Evolutionary conservation across 306 rosid species (phyloP).

Genomic region (Ziziphus jujuba): DNA sequence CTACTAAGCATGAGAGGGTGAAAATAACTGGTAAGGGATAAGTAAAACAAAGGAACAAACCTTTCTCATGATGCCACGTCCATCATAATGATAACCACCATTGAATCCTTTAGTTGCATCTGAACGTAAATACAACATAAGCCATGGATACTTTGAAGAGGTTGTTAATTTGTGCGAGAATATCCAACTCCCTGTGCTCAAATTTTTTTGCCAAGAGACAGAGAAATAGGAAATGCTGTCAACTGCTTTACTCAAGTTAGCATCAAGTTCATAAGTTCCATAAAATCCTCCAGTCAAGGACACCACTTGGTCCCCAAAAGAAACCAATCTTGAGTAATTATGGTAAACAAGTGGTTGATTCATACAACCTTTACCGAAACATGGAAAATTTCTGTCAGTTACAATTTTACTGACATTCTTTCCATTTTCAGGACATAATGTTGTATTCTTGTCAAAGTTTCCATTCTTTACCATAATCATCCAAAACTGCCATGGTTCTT

Average conservation of each 20-base stretch:
- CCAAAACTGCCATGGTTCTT: constrained; percentile 58
- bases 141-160: constrained; percentile 55
- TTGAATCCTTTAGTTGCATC: constrained; percentile 50
- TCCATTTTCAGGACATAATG: constrained; percentile 59
- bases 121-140: constrained; percentile 55
- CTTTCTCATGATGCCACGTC: constrained; percentile 54
- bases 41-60: constrained; percentile 21
- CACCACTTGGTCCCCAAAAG: constrained; percentile 2
- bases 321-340: constrained; percentile 38
- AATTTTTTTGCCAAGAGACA: constrained; percentile 49
- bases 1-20: no score
- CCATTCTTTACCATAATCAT: constrained; percentile 64
- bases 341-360: constrained; percentile 58
- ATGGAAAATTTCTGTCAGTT: constrained; percentile 45
- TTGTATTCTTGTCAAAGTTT: constrained; percentile 52
- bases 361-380: constrained; percentile 68
- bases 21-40: background rate
- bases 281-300: constrained; percentile 45
- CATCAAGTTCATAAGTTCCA: constrained; percentile 62
- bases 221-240: constrained; percentile 48
- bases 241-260: constrained; percentile 33
- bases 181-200: constrained; percentile 51
- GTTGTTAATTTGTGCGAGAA: constrained; percentile 43
- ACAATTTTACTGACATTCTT: constrained; percentile 29
- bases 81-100: constrained; percentile 55